A percentile compares a stretch with the other conserved stretches of the same genome.
Conservation (phyloP, 257 asterid genomes). For the Ilex aquifolium region DNA sequence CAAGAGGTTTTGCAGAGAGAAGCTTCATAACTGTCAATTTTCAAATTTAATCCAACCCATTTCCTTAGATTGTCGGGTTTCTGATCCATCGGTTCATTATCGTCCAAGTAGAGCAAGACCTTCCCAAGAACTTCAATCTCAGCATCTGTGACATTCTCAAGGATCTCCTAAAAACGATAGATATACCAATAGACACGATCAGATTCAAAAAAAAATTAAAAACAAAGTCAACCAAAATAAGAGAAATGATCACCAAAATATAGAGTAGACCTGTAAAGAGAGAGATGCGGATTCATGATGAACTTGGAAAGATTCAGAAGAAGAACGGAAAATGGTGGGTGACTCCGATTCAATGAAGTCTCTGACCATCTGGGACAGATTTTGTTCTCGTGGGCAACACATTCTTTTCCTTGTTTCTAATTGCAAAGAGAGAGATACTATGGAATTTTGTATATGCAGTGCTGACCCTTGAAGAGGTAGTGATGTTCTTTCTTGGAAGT, state of each 20-base stretch:
- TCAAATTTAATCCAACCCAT: slow-evolving; percentile 41
- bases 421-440: too few species aligned
- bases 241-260: not conserved
- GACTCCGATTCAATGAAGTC: slow-evolving; percentile 23
- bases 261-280: slow-evolving; percentile 28
- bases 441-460: too few species aligned
- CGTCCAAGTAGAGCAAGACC: slow-evolving; percentile 31
- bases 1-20: slow-evolving; percentile 53
- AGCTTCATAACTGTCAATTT: slow-evolving; percentile 45
- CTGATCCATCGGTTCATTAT: slow-evolving; percentile 18
- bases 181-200: not conserved
- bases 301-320: slow-evolving; percentile 19
- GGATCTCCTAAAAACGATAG: slow-evolving; percentile 30
- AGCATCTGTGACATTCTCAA: slow-evolving; percentile 35
- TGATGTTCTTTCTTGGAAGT: too few species aligned
- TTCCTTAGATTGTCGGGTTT: slow-evolving; percentile 23
- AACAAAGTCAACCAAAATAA: not conserved
- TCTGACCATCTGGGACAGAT: slow-evolving; percentile 25
- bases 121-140: slow-evolving; percentile 43
- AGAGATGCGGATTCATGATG: slow-evolving; percentile 22
- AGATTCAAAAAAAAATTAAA: not conserved
- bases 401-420: not conserved
- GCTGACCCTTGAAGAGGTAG: too few species aligned
- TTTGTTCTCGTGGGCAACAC: slow-evolving; percentile 13
- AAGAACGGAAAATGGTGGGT: slow-evolving; percentile 9